phyloP scores from a whole-genome alignment of 805 yeast genomes.

The Barnettozyma populi region DNA sequence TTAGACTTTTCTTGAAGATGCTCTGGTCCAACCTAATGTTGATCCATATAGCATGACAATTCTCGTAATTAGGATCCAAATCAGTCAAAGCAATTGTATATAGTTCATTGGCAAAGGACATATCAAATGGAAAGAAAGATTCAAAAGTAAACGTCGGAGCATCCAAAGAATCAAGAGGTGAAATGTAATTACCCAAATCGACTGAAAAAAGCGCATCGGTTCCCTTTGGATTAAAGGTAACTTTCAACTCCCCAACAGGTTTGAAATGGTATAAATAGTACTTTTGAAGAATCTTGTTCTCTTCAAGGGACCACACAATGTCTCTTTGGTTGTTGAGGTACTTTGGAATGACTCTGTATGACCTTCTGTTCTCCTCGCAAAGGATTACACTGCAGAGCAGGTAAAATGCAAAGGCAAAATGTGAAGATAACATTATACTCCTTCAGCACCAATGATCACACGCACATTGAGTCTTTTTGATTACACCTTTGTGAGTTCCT shows the following conservation, averaged over 20 bases:
- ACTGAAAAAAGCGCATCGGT: no score
- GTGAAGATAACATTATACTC: no score
- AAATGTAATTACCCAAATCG: no score
- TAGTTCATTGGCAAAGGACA: constrained; percentile 2
- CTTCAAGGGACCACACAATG: background rate
- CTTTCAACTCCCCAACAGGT: constrained; percentile 16
- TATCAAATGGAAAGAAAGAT: no score
- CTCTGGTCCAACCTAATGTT: no score
- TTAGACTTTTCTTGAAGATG: no score
- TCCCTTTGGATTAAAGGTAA: no score
- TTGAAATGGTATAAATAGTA: constrained; percentile 15
- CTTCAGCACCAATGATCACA: no score
- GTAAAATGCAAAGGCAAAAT: background rate
- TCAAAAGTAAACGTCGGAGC: no score
- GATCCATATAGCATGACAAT: constrained; percentile 20
- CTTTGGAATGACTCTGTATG: constrained; percentile 2
- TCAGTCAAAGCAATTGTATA: constrained; percentile 18
- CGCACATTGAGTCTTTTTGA: no score
- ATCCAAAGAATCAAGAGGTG: no score
- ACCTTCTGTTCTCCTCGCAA: background rate
- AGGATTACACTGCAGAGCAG: background rate
- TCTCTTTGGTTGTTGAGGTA: background rate
- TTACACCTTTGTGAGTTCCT: no score
- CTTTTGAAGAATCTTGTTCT: constrained; percentile 3
- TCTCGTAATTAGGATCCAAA: constrained; percentile 9